Percentiles rank a stretch among this genome's conserved stretches.
phyloP scores from a whole-genome alignment of 2,329 filamentous ascomycete genomes.

The Epichloe baconii region DNA sequence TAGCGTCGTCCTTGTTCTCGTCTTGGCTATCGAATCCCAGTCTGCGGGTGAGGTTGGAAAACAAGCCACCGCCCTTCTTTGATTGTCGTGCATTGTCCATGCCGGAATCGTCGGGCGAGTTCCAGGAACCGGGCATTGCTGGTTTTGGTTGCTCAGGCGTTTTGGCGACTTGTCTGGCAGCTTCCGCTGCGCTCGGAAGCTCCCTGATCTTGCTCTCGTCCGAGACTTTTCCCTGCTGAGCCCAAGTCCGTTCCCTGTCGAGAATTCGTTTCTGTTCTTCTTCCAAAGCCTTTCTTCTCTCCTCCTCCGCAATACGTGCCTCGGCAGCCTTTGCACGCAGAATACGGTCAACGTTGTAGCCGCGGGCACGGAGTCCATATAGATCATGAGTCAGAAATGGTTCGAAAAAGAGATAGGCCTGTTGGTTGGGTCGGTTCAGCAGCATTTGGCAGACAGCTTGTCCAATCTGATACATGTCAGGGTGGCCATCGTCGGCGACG shows the following conservation, averaged over 20 bases:
- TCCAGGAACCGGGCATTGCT: slow-evolving; percentile 65
- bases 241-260: slow-evolving; percentile 36
- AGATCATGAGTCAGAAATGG: slow-evolving; percentile 80
- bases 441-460: slow-evolving; percentile 74
- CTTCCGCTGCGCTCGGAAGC: slow-evolving; percentile 16
- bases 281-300: slow-evolving; percentile 60
- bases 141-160: slow-evolving; percentile 27
- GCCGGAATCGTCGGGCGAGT: slow-evolving; percentile 43
- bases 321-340: slow-evolving; percentile 78
- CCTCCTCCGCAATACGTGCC: slow-evolving; percentile 73
- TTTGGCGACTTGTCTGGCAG: slow-evolving; percentile 25
- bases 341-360: slow-evolving; percentile 95
- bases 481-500: slow-evolving; percentile 53
- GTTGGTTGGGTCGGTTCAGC: slow-evolving; percentile 69
- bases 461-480: slow-evolving; percentile 85
- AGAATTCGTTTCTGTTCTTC: slow-evolving; percentile 58
- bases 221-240: slow-evolving; percentile 19
- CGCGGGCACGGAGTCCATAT: slow-evolving; percentile 67
- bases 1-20: slow-evolving; percentile 25
- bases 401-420: slow-evolving; percentile 82
- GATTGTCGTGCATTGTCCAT: slow-evolving; percentile 19
- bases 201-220: slow-evolving; percentile 3
- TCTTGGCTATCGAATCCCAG: slow-evolving; percentile 50
- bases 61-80: slow-evolving; percentile 42
- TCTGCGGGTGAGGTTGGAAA: slow-evolving; percentile 54